Evolutionary conservation across 2,329 filamentous ascomycete genomes (phyloP).

Genomic region (Hymenoscyphus scutula): DNA sequence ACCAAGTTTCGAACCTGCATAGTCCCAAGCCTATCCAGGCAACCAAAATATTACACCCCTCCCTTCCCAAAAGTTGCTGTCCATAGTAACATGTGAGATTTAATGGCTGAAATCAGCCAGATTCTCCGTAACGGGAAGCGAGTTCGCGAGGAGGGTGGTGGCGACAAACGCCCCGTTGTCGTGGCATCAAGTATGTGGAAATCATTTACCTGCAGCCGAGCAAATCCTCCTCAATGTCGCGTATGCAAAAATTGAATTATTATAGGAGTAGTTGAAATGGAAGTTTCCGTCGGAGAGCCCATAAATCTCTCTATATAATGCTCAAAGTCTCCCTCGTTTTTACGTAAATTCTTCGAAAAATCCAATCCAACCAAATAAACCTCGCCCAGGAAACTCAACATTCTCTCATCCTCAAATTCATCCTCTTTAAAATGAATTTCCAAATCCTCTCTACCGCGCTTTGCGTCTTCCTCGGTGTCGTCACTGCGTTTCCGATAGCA

Average conservation of each 20-base stretch:
- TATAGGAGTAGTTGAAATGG: background rate
- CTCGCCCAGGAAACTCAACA: background rate
- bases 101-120: background rate
- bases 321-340: background rate
- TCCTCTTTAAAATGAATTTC: background rate
- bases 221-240: background rate
- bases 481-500: background rate
- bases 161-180: background rate
- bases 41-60: background rate
- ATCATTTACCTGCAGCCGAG: background rate
- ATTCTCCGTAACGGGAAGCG: too few species aligned
- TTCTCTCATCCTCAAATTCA: background rate
- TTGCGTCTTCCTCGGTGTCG: constrained; percentile 1
- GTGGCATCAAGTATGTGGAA: background rate
- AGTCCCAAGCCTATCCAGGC: background rate
- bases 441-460: background rate
- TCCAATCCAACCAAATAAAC: background rate
- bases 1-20: background rate
- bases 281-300: background rate
- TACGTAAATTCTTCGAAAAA: background rate
- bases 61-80: background rate
- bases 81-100: background rate
- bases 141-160: too few species aligned
- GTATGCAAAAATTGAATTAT: background rate
- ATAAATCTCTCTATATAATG: background rate